Evolutionary conservation across 345 rosid genomes (phyloP).

Genomic region (Mangifera indica): DNA sequence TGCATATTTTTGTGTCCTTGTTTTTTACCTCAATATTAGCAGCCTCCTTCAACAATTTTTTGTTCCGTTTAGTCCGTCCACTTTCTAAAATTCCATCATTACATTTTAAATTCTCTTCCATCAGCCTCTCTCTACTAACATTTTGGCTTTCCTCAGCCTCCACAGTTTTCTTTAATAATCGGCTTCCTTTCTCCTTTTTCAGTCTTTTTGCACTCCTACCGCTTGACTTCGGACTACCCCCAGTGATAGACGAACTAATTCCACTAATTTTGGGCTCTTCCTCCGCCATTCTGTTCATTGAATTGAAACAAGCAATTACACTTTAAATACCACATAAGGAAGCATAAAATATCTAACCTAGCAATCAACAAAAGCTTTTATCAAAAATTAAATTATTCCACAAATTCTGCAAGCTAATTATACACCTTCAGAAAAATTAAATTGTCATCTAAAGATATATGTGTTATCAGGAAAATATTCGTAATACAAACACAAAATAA

Average conservation of each 20-base stretch:
- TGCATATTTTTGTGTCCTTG: background rate
- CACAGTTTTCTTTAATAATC: background rate
- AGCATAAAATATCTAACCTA: background rate
- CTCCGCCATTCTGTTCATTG: slow-evolving; percentile 19
- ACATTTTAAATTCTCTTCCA: background rate
- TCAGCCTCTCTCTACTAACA: background rate
- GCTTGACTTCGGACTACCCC: slow-evolving; percentile 4
- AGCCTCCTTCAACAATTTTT: background rate
- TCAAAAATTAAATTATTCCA: background rate
- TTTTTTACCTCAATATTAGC: background rate
- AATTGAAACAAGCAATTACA: background rate
- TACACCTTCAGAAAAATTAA: no score
- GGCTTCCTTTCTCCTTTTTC: slow-evolving; percentile 12
- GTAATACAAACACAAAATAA: no score
- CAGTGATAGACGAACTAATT: no score
- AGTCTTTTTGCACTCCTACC: background rate
- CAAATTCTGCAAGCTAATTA: no score
- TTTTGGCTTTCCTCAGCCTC: background rate
- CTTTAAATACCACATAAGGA: background rate
- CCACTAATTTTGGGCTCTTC: slow-evolving; percentile 14
- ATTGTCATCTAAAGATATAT: no score
- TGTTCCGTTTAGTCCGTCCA: no score
- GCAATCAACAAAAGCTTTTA: background rate
- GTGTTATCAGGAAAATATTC: no score
- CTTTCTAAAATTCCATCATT: background rate